These are phyloP conservation scores for Eleusine indica DNA, from an alignment of 176 grass and related monocot genomes.

Conservation along the genomic window DNA sequence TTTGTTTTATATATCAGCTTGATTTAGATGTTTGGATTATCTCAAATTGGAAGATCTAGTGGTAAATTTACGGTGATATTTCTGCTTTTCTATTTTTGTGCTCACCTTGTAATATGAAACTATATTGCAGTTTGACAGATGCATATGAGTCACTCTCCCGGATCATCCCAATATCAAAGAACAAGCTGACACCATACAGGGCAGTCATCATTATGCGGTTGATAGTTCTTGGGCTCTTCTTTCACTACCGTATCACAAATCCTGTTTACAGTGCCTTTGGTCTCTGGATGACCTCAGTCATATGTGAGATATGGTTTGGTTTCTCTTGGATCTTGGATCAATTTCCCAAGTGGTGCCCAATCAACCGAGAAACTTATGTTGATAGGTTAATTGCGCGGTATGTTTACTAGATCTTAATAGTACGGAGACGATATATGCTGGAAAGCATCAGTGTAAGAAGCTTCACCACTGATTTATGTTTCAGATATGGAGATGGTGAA, in stretches of 20 bases:
- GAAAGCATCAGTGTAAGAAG: constrained; percentile 8
- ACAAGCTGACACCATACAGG: constrained; percentile 98
- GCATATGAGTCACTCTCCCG: constrained; percentile 77
- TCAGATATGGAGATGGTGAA: constrained; percentile 83
- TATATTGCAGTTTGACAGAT: constrained; percentile 76
- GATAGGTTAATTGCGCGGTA: constrained; percentile 92
- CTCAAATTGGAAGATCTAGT: background rate
- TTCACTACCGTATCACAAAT: constrained; percentile 97
- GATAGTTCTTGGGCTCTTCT: constrained; percentile 91
- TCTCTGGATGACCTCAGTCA: constrained; percentile 94
- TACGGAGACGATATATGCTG: constrained; percentile 29
- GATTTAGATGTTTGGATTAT: constrained; percentile 1
- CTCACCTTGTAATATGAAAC: constrained; percentile 7
- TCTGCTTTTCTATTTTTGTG: background rate
- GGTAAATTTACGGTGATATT: constrained; percentile 7
- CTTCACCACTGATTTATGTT: constrained; percentile 30
- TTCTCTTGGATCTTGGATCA: constrained; percentile 99
- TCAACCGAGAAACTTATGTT: constrained; percentile 91
- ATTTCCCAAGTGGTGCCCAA: constrained; percentile 94
- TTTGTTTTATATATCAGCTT: background rate
- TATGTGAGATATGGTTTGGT: constrained; percentile 99
- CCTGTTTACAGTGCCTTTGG: constrained; percentile 88
- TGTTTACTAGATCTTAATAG: constrained; percentile 17
- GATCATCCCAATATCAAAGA: constrained; percentile 89
- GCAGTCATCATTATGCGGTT: constrained; percentile 95